Conservation (phyloP, 1,284 basidiomycete species). For the Cutaneotrichosporon dermatis region DNA sequence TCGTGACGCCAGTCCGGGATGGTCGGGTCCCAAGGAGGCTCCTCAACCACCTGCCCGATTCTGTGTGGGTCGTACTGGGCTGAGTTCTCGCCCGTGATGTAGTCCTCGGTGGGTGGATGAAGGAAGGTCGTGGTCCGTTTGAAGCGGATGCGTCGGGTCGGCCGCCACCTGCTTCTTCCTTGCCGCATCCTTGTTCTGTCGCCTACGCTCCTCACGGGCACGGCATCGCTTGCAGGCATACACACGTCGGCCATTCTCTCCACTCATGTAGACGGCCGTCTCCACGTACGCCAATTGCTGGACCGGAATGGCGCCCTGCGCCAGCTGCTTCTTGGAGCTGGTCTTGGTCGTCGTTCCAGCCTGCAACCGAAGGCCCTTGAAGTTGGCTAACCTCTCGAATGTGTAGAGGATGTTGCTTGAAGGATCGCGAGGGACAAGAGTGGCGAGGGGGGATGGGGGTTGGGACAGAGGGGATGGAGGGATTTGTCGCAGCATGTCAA, state of each 20-base stretch:
- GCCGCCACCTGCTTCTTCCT: constrained; percentile 36
- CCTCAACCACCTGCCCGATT: constrained; percentile 39
- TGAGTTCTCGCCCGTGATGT: constrained; percentile 39
- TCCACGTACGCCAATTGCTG: constrained; percentile 40
- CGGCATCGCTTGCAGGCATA: constrained; percentile 79
- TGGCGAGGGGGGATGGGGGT: constrained; percentile 20
- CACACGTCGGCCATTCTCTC: constrained; percentile 52
- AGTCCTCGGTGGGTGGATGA: constrained; percentile 31
- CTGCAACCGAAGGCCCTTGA: constrained; percentile 37
- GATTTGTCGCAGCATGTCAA: constrained; percentile 40
- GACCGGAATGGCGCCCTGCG: constrained; percentile 36
- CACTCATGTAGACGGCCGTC: constrained; percentile 45
- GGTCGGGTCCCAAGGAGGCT: constrained; percentile 41
- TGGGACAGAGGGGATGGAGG: constrained; percentile 27
- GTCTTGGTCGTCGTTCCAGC: constrained; percentile 43
- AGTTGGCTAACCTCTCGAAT: constrained; percentile 39
- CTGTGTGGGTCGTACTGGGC: constrained; percentile 40
- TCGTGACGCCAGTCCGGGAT: constrained; percentile 52
- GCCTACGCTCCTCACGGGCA: constrained; percentile 64
- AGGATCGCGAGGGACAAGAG: constrained; percentile 27
- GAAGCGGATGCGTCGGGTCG: constrained; percentile 25
- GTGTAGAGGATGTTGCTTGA: constrained; percentile 30
- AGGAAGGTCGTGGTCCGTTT: constrained; percentile 17
- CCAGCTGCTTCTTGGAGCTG: constrained; percentile 43
- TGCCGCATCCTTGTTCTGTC: constrained; percentile 39